Evolutionary conservation across 164 flowering plant genomes (phyloP).

Genomic region (Macadamia integrifolia): DNA sequence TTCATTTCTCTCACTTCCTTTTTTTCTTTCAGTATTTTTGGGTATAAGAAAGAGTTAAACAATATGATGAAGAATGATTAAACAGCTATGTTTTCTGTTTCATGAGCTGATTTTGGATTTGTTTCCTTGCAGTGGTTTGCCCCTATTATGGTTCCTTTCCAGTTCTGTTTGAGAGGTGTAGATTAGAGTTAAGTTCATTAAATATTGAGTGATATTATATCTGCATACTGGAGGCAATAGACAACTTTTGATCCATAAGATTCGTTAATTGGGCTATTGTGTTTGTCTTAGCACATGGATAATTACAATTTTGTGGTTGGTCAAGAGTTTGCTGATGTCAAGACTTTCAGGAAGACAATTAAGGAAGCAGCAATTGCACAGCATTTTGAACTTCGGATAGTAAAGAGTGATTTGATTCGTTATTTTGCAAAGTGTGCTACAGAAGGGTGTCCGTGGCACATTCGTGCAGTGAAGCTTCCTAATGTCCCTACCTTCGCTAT

Average conservation of each 20-base stretch:
- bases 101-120: not conserved
- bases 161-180: not conserved
- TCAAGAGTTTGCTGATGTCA: conserved; percentile 84
- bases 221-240: not conserved
- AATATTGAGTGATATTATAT: not conserved
- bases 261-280: not conserved
- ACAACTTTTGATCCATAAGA: not conserved
- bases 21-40: too few relatives aligned
- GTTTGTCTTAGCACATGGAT: conserved; percentile 29
- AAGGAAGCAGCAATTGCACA: conserved; percentile 88
- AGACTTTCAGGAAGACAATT: conserved; percentile 61
- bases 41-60: too few relatives aligned
- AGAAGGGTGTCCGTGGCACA: conserved; percentile 89
- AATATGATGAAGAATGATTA: not conserved
- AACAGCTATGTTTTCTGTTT: not conserved
- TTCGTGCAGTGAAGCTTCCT: conserved; percentile 86
- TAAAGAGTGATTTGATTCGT: conserved; percentile 70
- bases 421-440: conserved; percentile 79
- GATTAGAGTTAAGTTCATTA: not conserved
- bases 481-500: conserved; percentile 59
- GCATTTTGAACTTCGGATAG: conserved; percentile 73
- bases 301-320: conserved; percentile 55
- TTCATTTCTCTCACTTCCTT: too few relatives aligned
- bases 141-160: not conserved
- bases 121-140: conserved; percentile 7